Conservation (phyloP, 441 rosid genomes). For the Jatropha multifida region DNA sequence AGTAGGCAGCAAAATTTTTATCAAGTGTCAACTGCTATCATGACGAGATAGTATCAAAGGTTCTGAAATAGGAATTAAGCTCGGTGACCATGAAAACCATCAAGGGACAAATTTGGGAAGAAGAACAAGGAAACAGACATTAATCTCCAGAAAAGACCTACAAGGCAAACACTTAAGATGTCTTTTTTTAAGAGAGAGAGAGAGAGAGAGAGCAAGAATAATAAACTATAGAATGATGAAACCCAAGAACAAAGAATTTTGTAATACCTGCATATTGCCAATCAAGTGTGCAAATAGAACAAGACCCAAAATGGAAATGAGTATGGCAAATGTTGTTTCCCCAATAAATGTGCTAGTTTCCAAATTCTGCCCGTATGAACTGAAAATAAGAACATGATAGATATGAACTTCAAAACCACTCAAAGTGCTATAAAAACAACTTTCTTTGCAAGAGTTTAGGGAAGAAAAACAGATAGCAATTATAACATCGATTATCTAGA, state of each 20-base stretch:
- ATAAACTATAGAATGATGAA: conserved; percentile 8
- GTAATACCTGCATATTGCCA: conserved; percentile 88
- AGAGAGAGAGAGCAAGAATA: neutral
- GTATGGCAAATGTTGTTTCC: conserved; percentile 84
- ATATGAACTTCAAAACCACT: conserved; percentile 17
- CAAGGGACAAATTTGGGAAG: neutral
- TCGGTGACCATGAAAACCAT: neutral
- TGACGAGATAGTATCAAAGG: neutral
- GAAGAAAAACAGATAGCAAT: neutral
- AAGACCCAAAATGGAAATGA: conserved; percentile 82
- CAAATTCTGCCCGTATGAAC: conserved; percentile 94
- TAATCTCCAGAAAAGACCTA: neutral
- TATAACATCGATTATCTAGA: neutral
- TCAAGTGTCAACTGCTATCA: too few species aligned
- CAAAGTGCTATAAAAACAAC: neutral
- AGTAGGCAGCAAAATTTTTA: neutral
- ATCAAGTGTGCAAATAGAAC: conserved; percentile 91
- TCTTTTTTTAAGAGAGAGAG: neutral
- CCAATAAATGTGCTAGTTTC: conserved; percentile 80
- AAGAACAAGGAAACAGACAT: neutral
- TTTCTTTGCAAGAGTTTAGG: neutral
- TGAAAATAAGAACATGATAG: conserved; percentile 37
- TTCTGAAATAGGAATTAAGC: neutral
- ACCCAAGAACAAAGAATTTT: conserved; percentile 20
- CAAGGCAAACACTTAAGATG: neutral